These are phyloP conservation scores for Suillus plorans DNA, from an alignment of 768 basidiomycete genomes.

Conservation along the genomic window DNA sequence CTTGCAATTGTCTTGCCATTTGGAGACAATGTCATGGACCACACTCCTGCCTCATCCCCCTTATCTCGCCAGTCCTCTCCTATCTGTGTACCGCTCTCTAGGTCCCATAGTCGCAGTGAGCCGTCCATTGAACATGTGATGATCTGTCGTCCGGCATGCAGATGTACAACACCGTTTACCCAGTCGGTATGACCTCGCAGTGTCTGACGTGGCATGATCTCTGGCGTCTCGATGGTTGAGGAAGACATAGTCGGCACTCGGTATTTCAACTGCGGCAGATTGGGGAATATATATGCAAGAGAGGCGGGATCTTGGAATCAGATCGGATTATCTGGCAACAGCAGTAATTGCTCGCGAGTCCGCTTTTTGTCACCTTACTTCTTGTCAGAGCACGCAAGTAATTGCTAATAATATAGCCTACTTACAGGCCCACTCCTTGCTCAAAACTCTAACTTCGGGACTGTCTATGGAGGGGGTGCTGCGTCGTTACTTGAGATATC, in stretches of 20 bases:
- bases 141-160: neutral
- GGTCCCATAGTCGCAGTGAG: neutral
- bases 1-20: neutral
- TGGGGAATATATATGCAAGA: neutral
- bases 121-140: neutral
- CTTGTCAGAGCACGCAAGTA: neutral
- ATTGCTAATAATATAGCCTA: neutral
- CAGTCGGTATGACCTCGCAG: neutral
- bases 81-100: neutral
- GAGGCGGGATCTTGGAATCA: neutral
- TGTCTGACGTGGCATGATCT: accelerated
- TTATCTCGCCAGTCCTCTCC: neutral
- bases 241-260: neutral
- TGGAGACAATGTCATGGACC: neutral
- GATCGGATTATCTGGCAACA: neutral
- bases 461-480: neutral
- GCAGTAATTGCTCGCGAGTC: neutral
- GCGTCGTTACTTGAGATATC: neutral
- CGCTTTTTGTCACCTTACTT: too few relatives aligned
- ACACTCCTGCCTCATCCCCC: neutral
- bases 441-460: neutral
- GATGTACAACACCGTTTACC: neutral
- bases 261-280: neutral
- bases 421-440: neutral
- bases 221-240: neutral